Evolutionary conservation across 768 basidiomycete species (phyloP).

Genomic region (Asterophora lycoperdoides): DNA sequence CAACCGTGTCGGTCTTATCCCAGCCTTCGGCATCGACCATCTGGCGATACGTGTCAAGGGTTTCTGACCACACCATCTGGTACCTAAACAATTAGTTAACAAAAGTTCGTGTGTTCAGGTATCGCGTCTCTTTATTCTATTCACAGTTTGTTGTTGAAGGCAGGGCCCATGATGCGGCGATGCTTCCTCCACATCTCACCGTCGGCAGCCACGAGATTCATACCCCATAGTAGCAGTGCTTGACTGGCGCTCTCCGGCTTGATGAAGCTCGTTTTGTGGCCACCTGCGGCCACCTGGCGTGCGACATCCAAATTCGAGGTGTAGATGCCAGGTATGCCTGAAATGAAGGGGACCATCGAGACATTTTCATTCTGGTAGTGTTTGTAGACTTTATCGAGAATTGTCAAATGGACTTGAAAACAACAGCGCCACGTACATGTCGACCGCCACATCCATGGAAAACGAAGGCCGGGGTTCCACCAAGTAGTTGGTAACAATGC

Average conservation of each 20-base stretch:
- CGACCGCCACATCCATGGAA: slow-evolving; percentile 34
- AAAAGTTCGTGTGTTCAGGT: neutral
- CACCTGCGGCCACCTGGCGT: slow-evolving; percentile 39
- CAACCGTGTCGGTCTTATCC: slow-evolving; percentile 14
- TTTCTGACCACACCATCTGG: slow-evolving; percentile 33
- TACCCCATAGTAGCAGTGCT: slow-evolving; percentile 38
- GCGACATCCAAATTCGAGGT: slow-evolving; percentile 45
- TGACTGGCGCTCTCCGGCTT: slow-evolving; percentile 34
- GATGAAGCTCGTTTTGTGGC: slow-evolving; percentile 34
- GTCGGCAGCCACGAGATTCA: slow-evolving; percentile 43
- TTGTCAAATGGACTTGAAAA: neutral
- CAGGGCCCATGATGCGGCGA: slow-evolving; percentile 39
- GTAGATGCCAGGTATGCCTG: slow-evolving; percentile 33
- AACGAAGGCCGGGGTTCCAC: slow-evolving; percentile 39
- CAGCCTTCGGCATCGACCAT: slow-evolving; percentile 31
- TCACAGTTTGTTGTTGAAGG: slow-evolving; percentile 39
- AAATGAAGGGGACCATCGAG: slow-evolving; percentile 36
- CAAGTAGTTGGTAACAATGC: slow-evolving; percentile 33
- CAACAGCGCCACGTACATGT: slow-evolving; percentile 23
- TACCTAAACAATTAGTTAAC: slow-evolving; percentile 20
- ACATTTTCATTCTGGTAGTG: slow-evolving; percentile 34
- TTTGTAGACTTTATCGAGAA: slow-evolving; percentile 29
- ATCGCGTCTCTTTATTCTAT: slow-evolving; percentile 14
- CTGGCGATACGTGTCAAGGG: slow-evolving; percentile 27
- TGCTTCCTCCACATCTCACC: slow-evolving; percentile 44